These are phyloP conservation scores for Sextonia rubra DNA, from an alignment of 164 flowering plant genomes.

Conservation along the genomic window DNA sequence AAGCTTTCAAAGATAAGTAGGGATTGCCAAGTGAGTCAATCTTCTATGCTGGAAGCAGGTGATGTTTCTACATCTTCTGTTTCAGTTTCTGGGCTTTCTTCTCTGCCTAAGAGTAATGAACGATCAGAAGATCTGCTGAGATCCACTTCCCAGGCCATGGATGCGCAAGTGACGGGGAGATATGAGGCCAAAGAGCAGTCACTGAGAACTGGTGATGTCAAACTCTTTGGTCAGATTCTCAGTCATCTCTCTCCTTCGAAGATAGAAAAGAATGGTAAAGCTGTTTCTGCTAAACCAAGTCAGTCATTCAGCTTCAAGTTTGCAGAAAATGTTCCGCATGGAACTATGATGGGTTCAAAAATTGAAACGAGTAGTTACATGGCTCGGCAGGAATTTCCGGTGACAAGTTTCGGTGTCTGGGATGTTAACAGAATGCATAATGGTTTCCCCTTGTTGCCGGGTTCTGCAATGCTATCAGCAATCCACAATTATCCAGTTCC, in stretches of 20 bases:
- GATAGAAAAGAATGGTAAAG: slow-evolving; percentile 27
- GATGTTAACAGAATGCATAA: slow-evolving; percentile 66
- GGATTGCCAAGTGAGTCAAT: slow-evolving; percentile 11
- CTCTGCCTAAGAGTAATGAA: slow-evolving; percentile 22
- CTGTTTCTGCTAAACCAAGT: slow-evolving; percentile 15
- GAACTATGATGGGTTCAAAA: slow-evolving; percentile 18
- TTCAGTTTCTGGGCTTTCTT: slow-evolving; percentile 27
- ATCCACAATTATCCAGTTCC: slow-evolving; percentile 33
- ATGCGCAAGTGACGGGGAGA: slow-evolving; percentile 6
- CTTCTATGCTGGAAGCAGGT: slow-evolving; percentile 30
- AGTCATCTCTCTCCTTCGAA: slow-evolving; percentile 37
- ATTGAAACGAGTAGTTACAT: slow-evolving; percentile 28
- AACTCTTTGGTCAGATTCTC: slow-evolving; percentile 79
- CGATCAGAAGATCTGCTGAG: slow-evolving; percentile 20
- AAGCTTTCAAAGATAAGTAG: slow-evolving; percentile 21
- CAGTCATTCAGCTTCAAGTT: slow-evolving; percentile 27
- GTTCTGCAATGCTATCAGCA: slow-evolving; percentile 68
- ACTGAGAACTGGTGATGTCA: slow-evolving; percentile 55
- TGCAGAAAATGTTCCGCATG: slow-evolving; percentile 25
- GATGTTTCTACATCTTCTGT: slow-evolving; percentile 24
- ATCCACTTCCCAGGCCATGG: slow-evolving; percentile 18
- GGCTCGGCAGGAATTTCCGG: slow-evolving; percentile 47
- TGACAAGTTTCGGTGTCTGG: slow-evolving; percentile 60
- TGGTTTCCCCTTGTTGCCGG: slow-evolving; percentile 52
- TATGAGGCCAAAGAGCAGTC: slow-evolving; percentile 44